Evolutionary conservation across 2,329 filamentous ascomycete genomes (phyloP).

Genomic region (Aureobasidium sp.): DNA sequence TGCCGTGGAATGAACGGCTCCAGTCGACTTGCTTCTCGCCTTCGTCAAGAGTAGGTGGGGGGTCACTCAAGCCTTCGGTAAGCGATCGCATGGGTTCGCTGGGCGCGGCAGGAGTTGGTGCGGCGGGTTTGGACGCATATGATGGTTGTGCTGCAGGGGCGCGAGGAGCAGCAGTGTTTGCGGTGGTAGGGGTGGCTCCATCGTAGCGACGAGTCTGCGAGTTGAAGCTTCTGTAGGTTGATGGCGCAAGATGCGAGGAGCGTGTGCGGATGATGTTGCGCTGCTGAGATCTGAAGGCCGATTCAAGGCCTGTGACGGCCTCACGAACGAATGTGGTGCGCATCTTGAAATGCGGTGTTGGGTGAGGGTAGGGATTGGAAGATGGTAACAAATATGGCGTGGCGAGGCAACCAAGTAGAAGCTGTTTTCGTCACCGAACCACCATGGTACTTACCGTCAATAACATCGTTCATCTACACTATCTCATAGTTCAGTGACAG

Average conservation of each 20-base stretch:
- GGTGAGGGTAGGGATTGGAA: background rate
- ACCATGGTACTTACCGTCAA: slow-evolving; percentile 5
- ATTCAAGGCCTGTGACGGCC: slow-evolving; percentile 2
- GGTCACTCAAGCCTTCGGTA: slow-evolving; percentile 45
- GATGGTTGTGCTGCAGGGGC: slow-evolving; percentile 12
- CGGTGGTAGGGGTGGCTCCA: background rate
- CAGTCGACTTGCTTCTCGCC: slow-evolving; percentile 60
- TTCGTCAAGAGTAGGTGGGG: slow-evolving; percentile 42
- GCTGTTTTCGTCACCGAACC: background rate
- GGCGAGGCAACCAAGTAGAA: slow-evolving; percentile 1
- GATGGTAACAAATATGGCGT: slow-evolving; percentile 2
- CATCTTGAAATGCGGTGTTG: background rate
- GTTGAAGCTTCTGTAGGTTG: slow-evolving; percentile 4
- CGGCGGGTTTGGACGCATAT: background rate
- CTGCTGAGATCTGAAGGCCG: background rate
- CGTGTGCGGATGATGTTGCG: background rate
- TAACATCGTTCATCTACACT: background rate
- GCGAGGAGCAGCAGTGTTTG: slow-evolving; percentile 6
- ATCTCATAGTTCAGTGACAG: too few species aligned
- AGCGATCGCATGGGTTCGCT: slow-evolving; percentile 33
- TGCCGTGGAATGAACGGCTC: slow-evolving; percentile 75
- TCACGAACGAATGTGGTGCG: slow-evolving; percentile 7
- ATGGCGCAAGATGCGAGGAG: slow-evolving; percentile 5
- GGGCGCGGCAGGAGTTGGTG: slow-evolving; percentile 16
- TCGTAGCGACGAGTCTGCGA: slow-evolving; percentile 8